A percentile compares a stretch with the other conserved stretches of the same genome.
These are phyloP conservation scores for Pyrus pyrifolia DNA, from an alignment of 306 rosid species.

Conservation along the genomic window DNA sequence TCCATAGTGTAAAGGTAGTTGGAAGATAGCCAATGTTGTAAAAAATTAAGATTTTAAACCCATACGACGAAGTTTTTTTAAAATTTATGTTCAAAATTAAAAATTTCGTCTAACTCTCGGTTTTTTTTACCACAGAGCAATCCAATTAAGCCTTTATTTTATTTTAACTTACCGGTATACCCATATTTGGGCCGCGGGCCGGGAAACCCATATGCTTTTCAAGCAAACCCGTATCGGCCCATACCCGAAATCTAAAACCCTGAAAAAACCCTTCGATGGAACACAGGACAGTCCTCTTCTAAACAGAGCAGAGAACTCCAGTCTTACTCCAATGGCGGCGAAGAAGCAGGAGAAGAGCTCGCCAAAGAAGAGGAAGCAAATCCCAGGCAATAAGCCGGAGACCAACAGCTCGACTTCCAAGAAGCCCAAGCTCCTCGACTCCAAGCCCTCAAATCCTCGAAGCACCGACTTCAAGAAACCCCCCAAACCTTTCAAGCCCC, in stretches of 20 bases:
- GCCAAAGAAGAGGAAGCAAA: conserved; percentile 56
- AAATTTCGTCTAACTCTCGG: too few relatives aligned
- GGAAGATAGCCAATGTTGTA: too few relatives aligned
- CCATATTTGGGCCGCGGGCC: neutral
- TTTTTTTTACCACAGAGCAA: too few relatives aligned
- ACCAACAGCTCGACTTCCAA: conserved; percentile 32
- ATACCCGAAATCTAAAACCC: conserved; percentile 22
- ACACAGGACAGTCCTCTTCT: neutral
- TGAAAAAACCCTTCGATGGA: conserved; percentile 13
- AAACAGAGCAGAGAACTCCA: neutral
- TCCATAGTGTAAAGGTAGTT: too few relatives aligned
- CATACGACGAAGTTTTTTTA: accelerated
- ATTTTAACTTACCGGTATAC: neutral
- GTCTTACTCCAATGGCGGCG: conserved; percentile 52
- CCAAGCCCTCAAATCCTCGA: conserved; percentile 20
- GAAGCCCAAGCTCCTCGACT: conserved; percentile 32
- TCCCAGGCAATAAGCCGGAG: conserved; percentile 26
- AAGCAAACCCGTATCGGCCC: neutral
- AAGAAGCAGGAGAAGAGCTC: conserved; percentile 29
- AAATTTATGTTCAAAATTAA: too few relatives aligned
- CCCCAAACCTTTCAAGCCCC: conserved; percentile 17
- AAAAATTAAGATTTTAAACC: too few relatives aligned
- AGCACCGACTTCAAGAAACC: conserved; percentile 25
- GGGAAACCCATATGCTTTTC: neutral
- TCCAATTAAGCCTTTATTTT: too few relatives aligned